Evolutionary conservation across 2,329 filamentous ascomycete species (phyloP).

Genomic region (Aspergillus fumigatiaffinis): DNA sequence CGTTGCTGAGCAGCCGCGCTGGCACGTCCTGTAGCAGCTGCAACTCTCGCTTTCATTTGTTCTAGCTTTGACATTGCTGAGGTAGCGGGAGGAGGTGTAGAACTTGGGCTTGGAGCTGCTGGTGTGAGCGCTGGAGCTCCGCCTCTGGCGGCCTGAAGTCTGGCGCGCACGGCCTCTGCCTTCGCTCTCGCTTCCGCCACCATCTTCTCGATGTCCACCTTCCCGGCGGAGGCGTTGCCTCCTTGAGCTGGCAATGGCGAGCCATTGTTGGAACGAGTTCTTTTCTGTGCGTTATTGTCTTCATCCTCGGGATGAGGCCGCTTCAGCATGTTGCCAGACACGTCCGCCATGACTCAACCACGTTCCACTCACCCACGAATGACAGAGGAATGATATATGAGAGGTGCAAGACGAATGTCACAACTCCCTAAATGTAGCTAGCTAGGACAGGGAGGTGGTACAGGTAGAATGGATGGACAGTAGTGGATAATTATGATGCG

Average conservation of each 20-base stretch:
- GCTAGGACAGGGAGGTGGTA: neutral
- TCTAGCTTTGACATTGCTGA: slow-evolving; percentile 64
- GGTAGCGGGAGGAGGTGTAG: slow-evolving; percentile 28
- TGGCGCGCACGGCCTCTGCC: slow-evolving; percentile 47
- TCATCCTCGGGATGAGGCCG: slow-evolving; percentile 47
- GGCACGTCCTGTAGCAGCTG: slow-evolving; percentile 62
- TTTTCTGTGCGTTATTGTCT: slow-evolving; percentile 43
- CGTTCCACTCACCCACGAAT: slow-evolving; percentile 10
- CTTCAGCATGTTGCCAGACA: slow-evolving; percentile 43
- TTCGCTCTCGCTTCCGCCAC: slow-evolving; percentile 47
- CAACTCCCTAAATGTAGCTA: neutral
- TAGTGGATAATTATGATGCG: neutral
- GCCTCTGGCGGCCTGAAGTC: slow-evolving; percentile 39
- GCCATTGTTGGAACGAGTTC: slow-evolving; percentile 48
- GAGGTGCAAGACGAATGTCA: neutral
- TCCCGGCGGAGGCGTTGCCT: slow-evolving; percentile 25
- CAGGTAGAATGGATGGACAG: neutral
- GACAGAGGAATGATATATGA: slow-evolving; percentile 1
- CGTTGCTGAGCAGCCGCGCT: slow-evolving; percentile 43
- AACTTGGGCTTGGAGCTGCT: slow-evolving; percentile 33
- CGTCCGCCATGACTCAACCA: slow-evolving; percentile 38
- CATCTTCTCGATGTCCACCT: slow-evolving; percentile 46
- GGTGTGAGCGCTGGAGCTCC: slow-evolving; percentile 20
- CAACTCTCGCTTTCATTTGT: slow-evolving; percentile 74
- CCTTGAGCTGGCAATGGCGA: slow-evolving; percentile 42